These are phyloP conservation scores for Malassezia brasiliensis DNA, from an alignment of 1,284 basidiomycete genomes.

Conservation along the genomic window DNA sequence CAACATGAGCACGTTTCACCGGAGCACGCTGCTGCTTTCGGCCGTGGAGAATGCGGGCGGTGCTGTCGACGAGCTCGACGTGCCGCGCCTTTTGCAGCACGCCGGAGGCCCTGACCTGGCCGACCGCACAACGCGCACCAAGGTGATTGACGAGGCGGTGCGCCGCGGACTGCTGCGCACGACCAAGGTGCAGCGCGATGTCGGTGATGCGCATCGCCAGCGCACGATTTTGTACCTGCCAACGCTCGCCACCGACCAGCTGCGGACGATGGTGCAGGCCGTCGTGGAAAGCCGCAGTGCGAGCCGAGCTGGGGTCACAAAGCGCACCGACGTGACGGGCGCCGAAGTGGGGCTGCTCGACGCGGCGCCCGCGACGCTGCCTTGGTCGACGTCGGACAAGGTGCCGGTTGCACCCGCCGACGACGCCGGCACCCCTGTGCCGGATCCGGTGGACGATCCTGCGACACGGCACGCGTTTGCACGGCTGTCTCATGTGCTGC, in stretches of 20 bases:
- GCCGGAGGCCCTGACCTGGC: background rate
- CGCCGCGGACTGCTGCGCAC: constrained; percentile 9
- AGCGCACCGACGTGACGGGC: background rate
- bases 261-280: background rate
- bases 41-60: constrained; percentile 7
- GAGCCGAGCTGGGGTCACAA: background rate
- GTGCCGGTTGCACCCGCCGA: constrained; percentile 13
- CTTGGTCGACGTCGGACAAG: constrained; percentile 27
- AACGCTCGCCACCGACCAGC: background rate
- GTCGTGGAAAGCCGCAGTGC: background rate
- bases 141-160: constrained; percentile 3
- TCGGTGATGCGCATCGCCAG: constrained; percentile 4
- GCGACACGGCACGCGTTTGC: constrained; percentile 17
- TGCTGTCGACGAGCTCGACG: constrained; percentile 13
- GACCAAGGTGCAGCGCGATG: constrained; percentile 7
- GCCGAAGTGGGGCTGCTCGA: constrained; percentile 8
- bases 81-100: constrained; percentile 3
- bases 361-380: constrained; percentile 23
- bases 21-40: constrained; percentile 1
- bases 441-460: constrained; percentile 3
- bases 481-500: constrained; percentile 17
- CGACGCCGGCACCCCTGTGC: background rate
- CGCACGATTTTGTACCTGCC: constrained; percentile 4
- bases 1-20: constrained; percentile 17
- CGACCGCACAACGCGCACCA: constrained; percentile 15